Evolutionary conservation across 2,329 filamentous ascomycete genomes (phyloP), one percentile per base, ranked within the genome.

Genomic region (Cladosporium sp.): DNA sequence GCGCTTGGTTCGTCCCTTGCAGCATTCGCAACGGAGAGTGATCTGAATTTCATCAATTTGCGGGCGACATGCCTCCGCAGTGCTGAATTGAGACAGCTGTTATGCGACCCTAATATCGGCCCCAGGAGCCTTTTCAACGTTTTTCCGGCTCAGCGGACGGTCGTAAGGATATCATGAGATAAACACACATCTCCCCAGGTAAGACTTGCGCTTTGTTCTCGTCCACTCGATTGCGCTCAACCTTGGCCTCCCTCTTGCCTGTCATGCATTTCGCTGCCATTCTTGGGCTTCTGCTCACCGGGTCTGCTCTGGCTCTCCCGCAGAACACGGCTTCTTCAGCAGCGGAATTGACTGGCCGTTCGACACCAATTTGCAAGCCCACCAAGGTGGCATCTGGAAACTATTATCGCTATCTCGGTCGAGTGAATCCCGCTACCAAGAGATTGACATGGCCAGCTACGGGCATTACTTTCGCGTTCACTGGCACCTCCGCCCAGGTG

Each of bases 361-460:
- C 18, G 7, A n/a, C 41, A n/a, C 6, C 42, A 19, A 45, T 30
- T 15, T 45, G 42, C 42, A 45, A 22, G n/a, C 29, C 41, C 7
- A n/a, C 18, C 41, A 36, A 36, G 12, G 18, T 33, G 2, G 16
- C 32, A n/a, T 38, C 43, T 38, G 42, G 42, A 6, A 9, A 38
- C 7, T 16, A 22, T n/a, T 52, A 18, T 56, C 64, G 58, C 42
- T 67, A 40, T 65, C 51, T 72, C 11, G 70, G 69, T n/a, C 61
- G 71, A 36, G 71, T 73, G 19, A 71, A 73, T 40, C 70, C 71
- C 0, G 59, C 62, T 15, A 73, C 69, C 6, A 67, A 65, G 39
- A 67, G 73, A 56, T 60, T 74, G 16, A 72, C 68, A n/a, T 74
- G 71, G 72, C 68, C 72, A 0, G 69, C 67, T 36, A 72, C 70